These are phyloP conservation scores for Coemansia sp. DNA, from an alignment of 192 early-diverging fungal genomes.

Conservation along the genomic window DNA sequence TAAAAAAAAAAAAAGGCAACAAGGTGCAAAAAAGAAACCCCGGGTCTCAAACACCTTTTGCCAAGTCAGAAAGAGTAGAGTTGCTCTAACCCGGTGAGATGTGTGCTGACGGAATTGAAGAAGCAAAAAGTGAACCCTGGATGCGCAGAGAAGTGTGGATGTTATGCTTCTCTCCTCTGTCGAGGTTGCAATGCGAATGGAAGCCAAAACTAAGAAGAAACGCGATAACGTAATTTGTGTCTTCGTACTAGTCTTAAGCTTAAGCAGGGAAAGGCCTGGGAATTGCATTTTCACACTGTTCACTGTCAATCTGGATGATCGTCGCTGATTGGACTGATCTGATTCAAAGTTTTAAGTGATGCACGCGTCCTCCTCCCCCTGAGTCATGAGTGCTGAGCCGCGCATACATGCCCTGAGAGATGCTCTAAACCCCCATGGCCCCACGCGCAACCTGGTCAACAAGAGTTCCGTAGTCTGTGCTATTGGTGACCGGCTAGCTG, in stretches of 20 bases:
- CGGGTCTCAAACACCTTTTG: background rate
- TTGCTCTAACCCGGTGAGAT: background rate
- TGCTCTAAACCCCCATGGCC: background rate
- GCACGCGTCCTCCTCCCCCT: background rate
- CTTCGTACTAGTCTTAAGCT: background rate
- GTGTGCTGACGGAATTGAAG: background rate
- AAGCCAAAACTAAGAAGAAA: conserved; percentile 5
- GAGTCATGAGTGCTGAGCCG: background rate
- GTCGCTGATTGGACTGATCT: background rate
- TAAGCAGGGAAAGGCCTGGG: background rate
- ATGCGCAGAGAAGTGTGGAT: conserved; percentile 1
- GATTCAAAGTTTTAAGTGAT: background rate
- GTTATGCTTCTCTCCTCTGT: background rate
- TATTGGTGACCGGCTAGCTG: background rate
- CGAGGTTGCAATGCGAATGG: background rate
- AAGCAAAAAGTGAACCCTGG: background rate
- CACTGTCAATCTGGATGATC: background rate
- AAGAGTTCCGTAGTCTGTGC: background rate
- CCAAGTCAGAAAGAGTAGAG: conserved; percentile 1
- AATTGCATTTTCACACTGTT: background rate
- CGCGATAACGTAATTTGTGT: background rate
- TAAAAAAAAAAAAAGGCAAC: background rate
- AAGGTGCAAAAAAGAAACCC: conserved; percentile 4
- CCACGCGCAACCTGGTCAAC: background rate
- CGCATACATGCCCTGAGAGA: background rate